Conservation (phyloP, 768 basidiomycete species). For the Pleurotus tuoliensis region DNA sequence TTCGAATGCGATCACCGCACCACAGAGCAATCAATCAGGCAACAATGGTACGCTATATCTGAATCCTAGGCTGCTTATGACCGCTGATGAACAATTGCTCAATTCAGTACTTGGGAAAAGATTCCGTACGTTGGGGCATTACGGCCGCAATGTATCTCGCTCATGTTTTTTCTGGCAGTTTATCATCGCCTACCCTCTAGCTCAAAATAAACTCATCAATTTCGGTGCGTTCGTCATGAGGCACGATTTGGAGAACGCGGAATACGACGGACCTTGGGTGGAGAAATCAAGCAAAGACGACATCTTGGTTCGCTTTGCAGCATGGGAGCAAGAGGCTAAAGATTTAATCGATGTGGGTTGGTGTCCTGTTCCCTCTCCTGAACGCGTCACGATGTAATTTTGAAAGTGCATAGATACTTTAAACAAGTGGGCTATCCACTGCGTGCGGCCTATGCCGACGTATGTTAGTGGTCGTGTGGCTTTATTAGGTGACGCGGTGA, state of each 20-base stretch:
- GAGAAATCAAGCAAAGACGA: slow-evolving; percentile 41
- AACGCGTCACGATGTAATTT: slow-evolving; percentile 9
- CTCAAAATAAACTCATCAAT: slow-evolving; percentile 55
- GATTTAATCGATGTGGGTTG: slow-evolving; percentile 47
- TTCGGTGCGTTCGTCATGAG: slow-evolving; percentile 53
- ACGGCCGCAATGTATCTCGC: neutral
- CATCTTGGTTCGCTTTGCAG: slow-evolving; percentile 37
- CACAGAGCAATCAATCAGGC: slow-evolving; percentile 46
- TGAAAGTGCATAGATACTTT: slow-evolving; percentile 49
- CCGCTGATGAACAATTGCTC: neutral
- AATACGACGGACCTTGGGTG: slow-evolving; percentile 50
- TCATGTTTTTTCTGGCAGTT: slow-evolving; percentile 33
- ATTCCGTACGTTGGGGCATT: slow-evolving; percentile 28
- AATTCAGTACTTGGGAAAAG: slow-evolving; percentile 53
- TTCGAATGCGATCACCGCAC: slow-evolving; percentile 37
- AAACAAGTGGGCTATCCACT: slow-evolving; percentile 63
- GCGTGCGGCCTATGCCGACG: slow-evolving; percentile 44
- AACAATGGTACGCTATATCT: slow-evolving; percentile 36
- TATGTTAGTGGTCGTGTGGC: slow-evolving; percentile 48
- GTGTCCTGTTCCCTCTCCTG: neutral
- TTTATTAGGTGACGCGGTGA: slow-evolving; percentile 49
- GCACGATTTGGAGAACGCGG: slow-evolving; percentile 49
- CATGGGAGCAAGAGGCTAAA: slow-evolving; percentile 61
- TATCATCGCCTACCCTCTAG: slow-evolving; percentile 59
- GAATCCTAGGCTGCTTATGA: neutral